phyloP scores from a whole-genome alignment of 139 green algal genomes.

The Desmodesmus armatus region DNA sequence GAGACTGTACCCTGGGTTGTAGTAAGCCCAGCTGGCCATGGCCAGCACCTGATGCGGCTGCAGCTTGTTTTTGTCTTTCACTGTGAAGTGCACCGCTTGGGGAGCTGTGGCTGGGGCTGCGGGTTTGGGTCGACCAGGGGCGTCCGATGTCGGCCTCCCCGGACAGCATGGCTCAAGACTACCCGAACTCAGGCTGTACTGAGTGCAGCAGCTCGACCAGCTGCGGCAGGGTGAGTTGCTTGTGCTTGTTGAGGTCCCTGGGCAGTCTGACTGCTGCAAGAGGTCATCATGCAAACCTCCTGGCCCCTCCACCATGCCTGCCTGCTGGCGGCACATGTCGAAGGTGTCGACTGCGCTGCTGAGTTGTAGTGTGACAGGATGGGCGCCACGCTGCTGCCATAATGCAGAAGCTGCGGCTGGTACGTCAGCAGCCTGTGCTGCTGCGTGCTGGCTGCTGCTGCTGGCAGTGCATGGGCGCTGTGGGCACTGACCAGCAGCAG shows the following conservation, averaged over 20 bases:
- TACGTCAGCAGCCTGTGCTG: not conserved
- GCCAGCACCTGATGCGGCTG: conserved; percentile 43
- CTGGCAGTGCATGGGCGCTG: not conserved
- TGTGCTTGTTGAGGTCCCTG: not conserved
- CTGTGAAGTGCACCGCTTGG: conserved; percentile 53
- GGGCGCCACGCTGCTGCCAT: too few species aligned
- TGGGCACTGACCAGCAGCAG: not conserved
- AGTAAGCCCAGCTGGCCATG: conserved; percentile 44
- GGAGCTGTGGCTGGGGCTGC: conserved; percentile 17
- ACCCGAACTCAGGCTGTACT: conserved; percentile 22
- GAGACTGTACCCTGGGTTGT: conserved; percentile 47
- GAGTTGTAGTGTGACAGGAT: conserved; percentile 16
- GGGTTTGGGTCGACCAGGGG: conserved; percentile 7
- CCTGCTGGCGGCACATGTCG: conserved; percentile 28
- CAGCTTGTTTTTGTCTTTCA: conserved; percentile 43
- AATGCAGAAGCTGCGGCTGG: too few species aligned
- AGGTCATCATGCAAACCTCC: conserved; percentile 40
- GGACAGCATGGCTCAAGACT: conserved; percentile 39
- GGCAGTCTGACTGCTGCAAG: conserved; percentile 34
- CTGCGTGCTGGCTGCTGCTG: too few species aligned
- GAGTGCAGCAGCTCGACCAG: conserved; percentile 18
- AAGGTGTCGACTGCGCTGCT: conserved; percentile 40
- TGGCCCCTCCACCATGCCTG: not conserved
- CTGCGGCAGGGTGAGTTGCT: conserved; percentile 17
- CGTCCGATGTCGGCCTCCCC: conserved; percentile 31